Conservation (phyloP, 2,329 filamentous ascomycete genomes). For the Podosphaera xanthii region DNA sequence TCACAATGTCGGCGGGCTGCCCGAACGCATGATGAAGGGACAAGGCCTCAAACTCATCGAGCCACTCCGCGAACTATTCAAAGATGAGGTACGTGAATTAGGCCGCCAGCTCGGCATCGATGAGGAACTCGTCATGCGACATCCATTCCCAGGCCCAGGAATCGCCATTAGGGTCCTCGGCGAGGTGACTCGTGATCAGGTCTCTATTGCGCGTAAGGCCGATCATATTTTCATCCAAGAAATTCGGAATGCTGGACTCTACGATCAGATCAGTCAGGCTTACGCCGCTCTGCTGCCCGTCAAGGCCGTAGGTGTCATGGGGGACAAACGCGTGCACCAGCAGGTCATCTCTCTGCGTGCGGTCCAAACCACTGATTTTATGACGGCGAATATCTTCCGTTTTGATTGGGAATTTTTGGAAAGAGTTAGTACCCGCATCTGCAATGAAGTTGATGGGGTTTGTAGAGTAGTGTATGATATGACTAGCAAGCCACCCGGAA, state of each 20-base stretch:
- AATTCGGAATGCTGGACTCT: constrained; percentile 50
- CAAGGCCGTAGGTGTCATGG: constrained; percentile 41
- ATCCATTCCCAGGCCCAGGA: constrained; percentile 55
- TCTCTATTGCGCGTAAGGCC: constrained; percentile 56
- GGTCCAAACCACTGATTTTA: constrained; percentile 29
- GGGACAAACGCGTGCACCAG: constrained; percentile 45
- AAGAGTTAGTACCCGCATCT: constrained; percentile 41
- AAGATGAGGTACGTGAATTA: constrained; percentile 54
- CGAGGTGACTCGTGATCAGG: constrained; percentile 58
- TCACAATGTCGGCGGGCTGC: constrained; percentile 46
- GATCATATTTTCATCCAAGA: constrained; percentile 59
- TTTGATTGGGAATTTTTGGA: constrained; percentile 42
- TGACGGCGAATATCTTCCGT: constrained; percentile 16
- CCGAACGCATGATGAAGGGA: constrained; percentile 28
- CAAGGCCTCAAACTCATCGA: constrained; percentile 45
- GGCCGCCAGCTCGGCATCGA: constrained; percentile 48
- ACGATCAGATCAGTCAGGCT: constrained; percentile 47
- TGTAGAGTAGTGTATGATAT: constrained; percentile 47
- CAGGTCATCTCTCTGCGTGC: constrained; percentile 38
- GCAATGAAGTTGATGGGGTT: constrained; percentile 36
- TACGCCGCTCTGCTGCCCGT: constrained; percentile 45
- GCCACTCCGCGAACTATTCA: constrained; percentile 60
- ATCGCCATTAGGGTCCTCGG: constrained; percentile 52
- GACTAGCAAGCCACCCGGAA: constrained; percentile 27
- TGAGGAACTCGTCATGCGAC: constrained; percentile 54